Evolutionary conservation across 768 basidiomycete genomes (phyloP).

Genomic region (Podaxis rugospora): DNA sequence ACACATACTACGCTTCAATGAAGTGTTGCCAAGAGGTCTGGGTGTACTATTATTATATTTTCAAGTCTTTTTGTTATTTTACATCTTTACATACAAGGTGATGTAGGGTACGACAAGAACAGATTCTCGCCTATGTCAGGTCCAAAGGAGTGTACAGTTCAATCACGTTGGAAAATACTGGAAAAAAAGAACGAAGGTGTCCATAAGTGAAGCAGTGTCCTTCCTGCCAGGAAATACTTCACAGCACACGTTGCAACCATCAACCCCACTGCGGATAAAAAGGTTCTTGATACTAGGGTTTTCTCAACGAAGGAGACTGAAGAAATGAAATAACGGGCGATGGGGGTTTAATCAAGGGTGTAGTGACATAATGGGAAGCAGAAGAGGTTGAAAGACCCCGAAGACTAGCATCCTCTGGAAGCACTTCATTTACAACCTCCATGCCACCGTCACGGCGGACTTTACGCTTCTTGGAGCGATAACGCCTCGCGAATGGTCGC

Average conservation of each 20-base stretch:
- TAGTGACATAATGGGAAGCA: neutral
- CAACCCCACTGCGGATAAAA: neutral
- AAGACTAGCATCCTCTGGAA: neutral
- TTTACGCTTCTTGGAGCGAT: constrained; percentile 3
- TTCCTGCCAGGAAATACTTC: neutral
- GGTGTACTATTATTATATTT: neutral
- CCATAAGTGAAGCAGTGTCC: neutral
- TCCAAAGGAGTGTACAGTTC: neutral
- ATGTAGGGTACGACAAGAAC: neutral
- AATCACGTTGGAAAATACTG: neutral
- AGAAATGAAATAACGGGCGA: neutral
- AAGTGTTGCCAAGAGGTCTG: neutral
- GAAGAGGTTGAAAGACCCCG: neutral
- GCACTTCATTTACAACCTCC: neutral
- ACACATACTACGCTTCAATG: neutral
- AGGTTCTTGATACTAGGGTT: neutral
- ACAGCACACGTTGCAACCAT: neutral
- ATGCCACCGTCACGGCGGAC: neutral
- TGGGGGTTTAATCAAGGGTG: neutral
- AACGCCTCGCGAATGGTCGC: neutral
- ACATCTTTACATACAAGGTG: neutral
- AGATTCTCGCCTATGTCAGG: neutral
- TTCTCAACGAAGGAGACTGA: neutral
- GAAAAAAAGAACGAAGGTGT: neutral
- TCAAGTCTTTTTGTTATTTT: neutral